Conservation (phyloP, 495 filamentous ascomycete genomes). For the Neurospora terricola region DNA sequence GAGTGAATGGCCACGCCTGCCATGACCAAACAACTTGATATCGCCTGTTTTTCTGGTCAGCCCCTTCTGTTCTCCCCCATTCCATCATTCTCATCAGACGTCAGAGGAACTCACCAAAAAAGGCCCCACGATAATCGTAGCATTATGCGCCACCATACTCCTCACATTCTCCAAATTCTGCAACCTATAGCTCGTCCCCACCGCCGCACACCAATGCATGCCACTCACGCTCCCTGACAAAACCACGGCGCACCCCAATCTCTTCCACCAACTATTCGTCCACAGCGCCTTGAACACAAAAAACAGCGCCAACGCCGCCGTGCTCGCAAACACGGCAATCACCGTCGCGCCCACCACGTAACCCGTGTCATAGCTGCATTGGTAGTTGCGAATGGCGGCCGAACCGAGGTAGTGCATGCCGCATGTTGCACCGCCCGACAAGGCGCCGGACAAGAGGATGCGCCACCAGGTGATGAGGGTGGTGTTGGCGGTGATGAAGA, state of each 20-base stretch:
- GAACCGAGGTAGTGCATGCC: conserved; percentile 91
- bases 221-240: conserved; percentile 68
- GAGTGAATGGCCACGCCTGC: conserved; percentile 41
- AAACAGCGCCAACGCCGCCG: conserved; percentile 59
- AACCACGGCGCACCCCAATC: conserved; percentile 52
- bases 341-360: conserved; percentile 60
- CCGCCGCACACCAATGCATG: conserved; percentile 80
- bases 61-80: background rate
- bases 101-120: conserved; percentile 41
- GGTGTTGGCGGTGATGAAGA: conserved; percentile 52
- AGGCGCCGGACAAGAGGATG: conserved; percentile 49
- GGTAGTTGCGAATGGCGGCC: conserved; percentile 71
- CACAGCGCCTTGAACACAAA: conserved; percentile 68
- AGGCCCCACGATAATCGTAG: conserved; percentile 52
- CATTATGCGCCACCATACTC: conserved; percentile 37
- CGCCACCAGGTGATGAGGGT: conserved; percentile 46
- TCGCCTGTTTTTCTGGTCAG: conserved; percentile 36
- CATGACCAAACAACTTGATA: conserved; percentile 48
- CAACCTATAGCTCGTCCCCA: conserved; percentile 57
- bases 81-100: background rate
- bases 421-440: conserved; percentile 64
- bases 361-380: conserved; percentile 41
- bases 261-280: conserved; percentile 70
- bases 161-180: conserved; percentile 24
- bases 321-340: conserved; percentile 63